Conservation (phyloP, 2,329 filamentous ascomycete genomes). For the Alternaria sp. region DNA sequence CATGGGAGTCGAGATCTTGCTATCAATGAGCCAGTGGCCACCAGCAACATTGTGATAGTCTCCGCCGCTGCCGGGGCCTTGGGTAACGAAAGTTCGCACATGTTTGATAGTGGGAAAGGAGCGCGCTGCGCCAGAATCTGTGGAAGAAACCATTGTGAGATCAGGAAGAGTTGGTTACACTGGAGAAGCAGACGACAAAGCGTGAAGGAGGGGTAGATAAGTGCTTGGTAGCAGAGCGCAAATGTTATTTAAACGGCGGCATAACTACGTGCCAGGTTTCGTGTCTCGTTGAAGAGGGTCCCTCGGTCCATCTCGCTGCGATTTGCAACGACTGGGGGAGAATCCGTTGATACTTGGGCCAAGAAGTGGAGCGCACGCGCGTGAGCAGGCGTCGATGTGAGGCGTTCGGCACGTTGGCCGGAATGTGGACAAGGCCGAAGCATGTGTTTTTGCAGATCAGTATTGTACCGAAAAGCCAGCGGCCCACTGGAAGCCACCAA, state of each 20-base stretch:
- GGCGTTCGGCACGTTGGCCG: constrained; percentile 9
- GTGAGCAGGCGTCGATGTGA: constrained; percentile 18
- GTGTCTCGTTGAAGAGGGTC: constrained; percentile 16
- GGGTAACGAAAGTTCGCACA: constrained; percentile 75
- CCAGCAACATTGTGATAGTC: constrained; percentile 92
- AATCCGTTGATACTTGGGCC: constrained; percentile 17
- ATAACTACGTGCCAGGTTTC: constrained; percentile 20
- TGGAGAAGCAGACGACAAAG: constrained; percentile 8
- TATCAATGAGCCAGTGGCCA: constrained; percentile 82
- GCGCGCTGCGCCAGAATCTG: constrained; percentile 48
- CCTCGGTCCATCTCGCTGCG: constrained; percentile 47
- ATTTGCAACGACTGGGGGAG: constrained; percentile 28
- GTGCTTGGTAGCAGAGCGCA: constrained; percentile 12
- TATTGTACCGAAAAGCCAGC: constrained; percentile 7
- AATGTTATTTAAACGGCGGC: constrained; percentile 32
- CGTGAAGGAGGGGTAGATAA: constrained; percentile 29
- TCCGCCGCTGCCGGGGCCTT: constrained; percentile 62
- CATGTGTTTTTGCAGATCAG: constrained; percentile 12
- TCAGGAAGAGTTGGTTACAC: constrained; percentile 6
- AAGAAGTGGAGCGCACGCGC: constrained; percentile 29
- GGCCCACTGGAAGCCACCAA: constrained; percentile 24
- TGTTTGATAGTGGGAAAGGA: constrained; percentile 79
- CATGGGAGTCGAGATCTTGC: constrained; percentile 91
- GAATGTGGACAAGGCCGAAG: constrained; percentile 5
- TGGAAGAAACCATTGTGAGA: constrained; percentile 40